Percentiles rank a stretch among this genome's conserved stretches.
phyloP scores from a whole-genome alignment of 2,329 filamentous ascomycete genomes.

The Lomentospora prolificans region DNA sequence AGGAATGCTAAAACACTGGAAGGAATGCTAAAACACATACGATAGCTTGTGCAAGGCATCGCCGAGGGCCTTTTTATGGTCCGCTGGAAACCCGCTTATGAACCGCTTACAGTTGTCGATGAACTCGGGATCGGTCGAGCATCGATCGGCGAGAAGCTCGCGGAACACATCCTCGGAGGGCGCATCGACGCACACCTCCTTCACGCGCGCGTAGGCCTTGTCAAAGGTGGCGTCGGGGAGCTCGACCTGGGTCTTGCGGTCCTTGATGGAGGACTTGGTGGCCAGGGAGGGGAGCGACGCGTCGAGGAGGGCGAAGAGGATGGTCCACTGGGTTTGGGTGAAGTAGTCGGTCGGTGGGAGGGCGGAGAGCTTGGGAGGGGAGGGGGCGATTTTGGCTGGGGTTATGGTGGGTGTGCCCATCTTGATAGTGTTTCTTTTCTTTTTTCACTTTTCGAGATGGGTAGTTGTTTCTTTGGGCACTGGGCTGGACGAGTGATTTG shows the following conservation, averaged over 20 bases:
- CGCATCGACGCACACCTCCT: constrained; percentile 22
- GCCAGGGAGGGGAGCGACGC: constrained; percentile 51
- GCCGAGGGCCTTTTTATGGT: constrained; percentile 26
- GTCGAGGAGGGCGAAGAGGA: constrained; percentile 44
- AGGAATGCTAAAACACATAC: constrained; percentile 25
- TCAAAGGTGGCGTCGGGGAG: constrained; percentile 42
- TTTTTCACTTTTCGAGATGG: not conserved
- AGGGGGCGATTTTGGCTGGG: not conserved
- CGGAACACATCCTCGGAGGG: constrained; percentile 34
- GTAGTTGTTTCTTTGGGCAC: too few species aligned
- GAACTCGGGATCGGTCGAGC: constrained; percentile 43
- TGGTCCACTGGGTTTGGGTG: constrained; percentile 40
- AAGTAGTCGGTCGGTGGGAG: constrained; percentile 26
- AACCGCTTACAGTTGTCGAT: constrained; percentile 35
- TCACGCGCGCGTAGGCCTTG: constrained; percentile 28
- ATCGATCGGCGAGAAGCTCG: constrained; percentile 42
- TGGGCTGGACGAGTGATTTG: too few species aligned
- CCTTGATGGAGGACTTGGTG: constrained; percentile 20
- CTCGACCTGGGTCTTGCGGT: constrained; percentile 30
- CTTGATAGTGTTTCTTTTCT: too few species aligned
- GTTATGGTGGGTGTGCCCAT: not conserved
- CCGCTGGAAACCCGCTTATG: constrained; percentile 24
- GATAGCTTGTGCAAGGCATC: constrained; percentile 28
- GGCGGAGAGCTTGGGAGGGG: constrained; percentile 9
- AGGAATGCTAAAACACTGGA: too few species aligned